Percentiles rank a stretch among this genome's conserved stretches.
Evolutionary conservation across 2,329 filamentous ascomycete species (phyloP).

Genomic region (Arthrobotrys entomopaga): DNA sequence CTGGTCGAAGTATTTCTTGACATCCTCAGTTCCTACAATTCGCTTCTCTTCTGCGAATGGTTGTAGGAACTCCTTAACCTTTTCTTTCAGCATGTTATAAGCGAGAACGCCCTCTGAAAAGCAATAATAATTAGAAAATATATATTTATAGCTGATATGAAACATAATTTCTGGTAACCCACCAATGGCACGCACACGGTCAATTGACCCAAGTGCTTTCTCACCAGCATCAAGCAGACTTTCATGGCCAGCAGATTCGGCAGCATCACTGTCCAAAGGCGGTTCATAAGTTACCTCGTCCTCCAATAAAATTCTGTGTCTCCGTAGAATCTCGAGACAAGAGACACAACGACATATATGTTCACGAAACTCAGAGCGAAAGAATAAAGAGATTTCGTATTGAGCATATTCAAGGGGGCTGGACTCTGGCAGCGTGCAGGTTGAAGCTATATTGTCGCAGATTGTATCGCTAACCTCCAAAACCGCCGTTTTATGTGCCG

Average conservation of each 20-base stretch:
- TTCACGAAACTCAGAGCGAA: slow-evolving; percentile 80
- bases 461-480: background rate
- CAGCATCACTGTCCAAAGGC: slow-evolving; percentile 72
- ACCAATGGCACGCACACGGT: slow-evolving; percentile 85
- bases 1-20: slow-evolving; percentile 96
- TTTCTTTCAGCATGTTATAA: slow-evolving; percentile 95
- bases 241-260: slow-evolving; percentile 75
- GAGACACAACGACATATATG: slow-evolving; percentile 81
- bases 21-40: slow-evolving; percentile 90
- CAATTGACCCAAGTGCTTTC: slow-evolving; percentile 87
- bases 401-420: slow-evolving; percentile 37
- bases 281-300: slow-evolving; percentile 96
- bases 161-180: background rate
- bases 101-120: slow-evolving; percentile 86
- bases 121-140: background rate
- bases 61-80: slow-evolving; percentile 92
- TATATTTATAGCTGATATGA: slow-evolving; percentile 1
- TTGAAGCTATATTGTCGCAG: background rate
- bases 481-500: background rate
- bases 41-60: slow-evolving; percentile 92
- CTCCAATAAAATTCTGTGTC: slow-evolving; percentile 84
- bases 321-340: slow-evolving; percentile 79
- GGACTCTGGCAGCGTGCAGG: slow-evolving; percentile 48
- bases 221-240: slow-evolving; percentile 91
- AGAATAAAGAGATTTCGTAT: slow-evolving; percentile 78